Base-by-base conservation (phyloP, 1,139 yeast genomes). In the Scheffersomyces illinoinensis region DNA sequence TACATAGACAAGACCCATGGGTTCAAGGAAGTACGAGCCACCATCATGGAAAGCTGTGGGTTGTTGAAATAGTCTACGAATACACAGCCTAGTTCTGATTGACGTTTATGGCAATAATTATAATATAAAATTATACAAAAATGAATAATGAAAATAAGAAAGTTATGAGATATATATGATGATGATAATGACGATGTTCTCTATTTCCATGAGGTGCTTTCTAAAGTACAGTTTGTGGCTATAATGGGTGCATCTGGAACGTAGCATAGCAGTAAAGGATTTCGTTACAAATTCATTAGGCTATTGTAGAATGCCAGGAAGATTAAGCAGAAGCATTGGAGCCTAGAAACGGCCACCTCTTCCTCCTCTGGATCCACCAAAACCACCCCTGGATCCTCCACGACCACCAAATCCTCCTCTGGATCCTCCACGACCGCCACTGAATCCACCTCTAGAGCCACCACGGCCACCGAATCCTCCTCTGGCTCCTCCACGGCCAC, bases 321-420 rank as follows among this genome's bases (percentile, higher is more conserved):
- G 14, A 20, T 2, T 24, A 33, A 20, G 18, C 19, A 39, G 26
- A 18, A 17, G 19, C 18, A 10, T 33, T 33, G 43, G 14, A 33
- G 52, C n/a, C 43, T 59, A 62, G 61, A 54, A 62, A 54, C 65
- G 65, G 47, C 61, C 61, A 51, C 61, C 61, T 57, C 61, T 57
- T n/a, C 61, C 61, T 39, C 60, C 60, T 58, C 60, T 58, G 14
- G 43, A 33, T 23, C 62, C 62, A 21, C 64, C 64, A 47, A 53
- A 54, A 19, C 85, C 84, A 56, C 85, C 83, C 58, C 81, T 68
- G 66, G 77, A 71, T 49, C 83, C 84, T 26, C 85, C 75, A 54
- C 78, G 68, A 54, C 60, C 65, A 52, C 66, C 62, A 50, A 52
- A 53, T 8, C 86, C 84, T 54, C 86, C 84, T 60, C 81, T 67